A percentile compares a stretch with the other conserved stretches of the same genome.
These are phyloP conservation scores for Auricularia sp. DNA, from an alignment of 768 basidiomycete species.

Conservation along the genomic window DNA sequence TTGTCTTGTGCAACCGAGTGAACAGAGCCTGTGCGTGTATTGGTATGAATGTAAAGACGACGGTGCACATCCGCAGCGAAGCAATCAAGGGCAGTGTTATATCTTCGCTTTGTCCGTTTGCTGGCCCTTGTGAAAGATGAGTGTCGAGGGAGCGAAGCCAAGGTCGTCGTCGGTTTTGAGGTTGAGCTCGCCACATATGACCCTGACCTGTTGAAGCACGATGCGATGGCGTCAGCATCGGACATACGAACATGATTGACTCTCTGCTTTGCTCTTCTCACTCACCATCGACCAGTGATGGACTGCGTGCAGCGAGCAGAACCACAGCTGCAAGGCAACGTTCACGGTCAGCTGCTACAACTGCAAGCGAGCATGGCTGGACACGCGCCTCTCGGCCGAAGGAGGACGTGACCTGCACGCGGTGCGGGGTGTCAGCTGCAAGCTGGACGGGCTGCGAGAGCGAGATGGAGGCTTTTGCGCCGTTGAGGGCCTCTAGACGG, in stretches of 20 bases:
- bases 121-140: neutral
- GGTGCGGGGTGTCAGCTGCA: slow-evolving; percentile 70
- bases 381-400: slow-evolving; percentile 66
- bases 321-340: slow-evolving; percentile 54
- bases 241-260: neutral
- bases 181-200: neutral
- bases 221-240: neutral
- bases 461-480: slow-evolving; percentile 22
- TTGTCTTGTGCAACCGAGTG: too few relatives aligned
- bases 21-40: too few relatives aligned
- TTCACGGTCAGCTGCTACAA: slow-evolving; percentile 5
- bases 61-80: neutral
- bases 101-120: neutral
- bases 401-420: slow-evolving; percentile 66
- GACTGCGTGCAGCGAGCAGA: slow-evolving; percentile 73
- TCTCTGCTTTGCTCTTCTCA: neutral
- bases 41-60: too few relatives aligned
- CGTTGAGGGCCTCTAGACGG: slow-evolving; percentile 34
- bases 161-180: neutral
- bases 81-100: neutral
- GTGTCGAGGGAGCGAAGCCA: neutral
- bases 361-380: neutral
- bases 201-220: neutral
- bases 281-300: slow-evolving; percentile 88
- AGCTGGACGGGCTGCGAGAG: slow-evolving; percentile 55